phyloP scores from a whole-genome alignment of 1,284 basidiomycete genomes.

The Vanrija sp. region DNA sequence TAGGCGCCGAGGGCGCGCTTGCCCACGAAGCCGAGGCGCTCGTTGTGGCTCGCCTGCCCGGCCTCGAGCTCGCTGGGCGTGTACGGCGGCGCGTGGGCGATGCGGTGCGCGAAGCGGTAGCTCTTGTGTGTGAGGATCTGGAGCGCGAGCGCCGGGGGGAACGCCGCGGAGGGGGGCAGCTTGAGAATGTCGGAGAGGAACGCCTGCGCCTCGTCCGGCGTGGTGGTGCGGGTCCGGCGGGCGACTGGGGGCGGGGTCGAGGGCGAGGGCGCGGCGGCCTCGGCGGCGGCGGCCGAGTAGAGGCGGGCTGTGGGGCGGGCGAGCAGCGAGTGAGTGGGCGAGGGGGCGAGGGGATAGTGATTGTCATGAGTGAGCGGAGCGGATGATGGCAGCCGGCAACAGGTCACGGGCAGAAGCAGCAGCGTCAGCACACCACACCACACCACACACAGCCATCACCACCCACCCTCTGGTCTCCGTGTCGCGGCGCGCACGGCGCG shows the following conservation, averaged over 20 bases:
- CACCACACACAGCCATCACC: background rate
- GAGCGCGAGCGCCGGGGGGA: conserved; percentile 43
- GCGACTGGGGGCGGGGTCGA: background rate
- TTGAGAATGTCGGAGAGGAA: conserved; percentile 40
- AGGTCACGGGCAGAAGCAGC: background rate
- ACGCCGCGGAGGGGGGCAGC: conserved; percentile 31
- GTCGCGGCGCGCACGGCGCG: background rate
- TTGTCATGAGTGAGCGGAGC: background rate
- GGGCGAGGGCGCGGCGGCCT: conserved; percentile 1
- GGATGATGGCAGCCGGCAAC: background rate
- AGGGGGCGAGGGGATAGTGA: background rate
- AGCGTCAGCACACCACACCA: background rate
- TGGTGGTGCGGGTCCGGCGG: conserved; percentile 2
- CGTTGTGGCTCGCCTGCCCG: conserved; percentile 33
- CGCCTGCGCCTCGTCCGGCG: conserved; percentile 24
- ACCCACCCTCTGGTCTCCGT: background rate
- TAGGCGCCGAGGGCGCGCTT: conserved; percentile 42
- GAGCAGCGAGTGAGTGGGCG: background rate
- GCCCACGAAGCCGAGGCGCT: conserved; percentile 42
- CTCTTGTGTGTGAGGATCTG: conserved; percentile 49
- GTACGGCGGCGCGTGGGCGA: conserved; percentile 18
- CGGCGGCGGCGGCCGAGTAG: conserved; percentile 4
- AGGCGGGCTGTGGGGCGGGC: conserved; percentile 10
- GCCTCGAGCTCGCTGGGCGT: conserved; percentile 11
- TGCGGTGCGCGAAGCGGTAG: conserved; percentile 39